Evolutionary conservation across 2,329 filamentous ascomycete genomes (phyloP).

Genomic region (Trichoderma sp.): DNA sequence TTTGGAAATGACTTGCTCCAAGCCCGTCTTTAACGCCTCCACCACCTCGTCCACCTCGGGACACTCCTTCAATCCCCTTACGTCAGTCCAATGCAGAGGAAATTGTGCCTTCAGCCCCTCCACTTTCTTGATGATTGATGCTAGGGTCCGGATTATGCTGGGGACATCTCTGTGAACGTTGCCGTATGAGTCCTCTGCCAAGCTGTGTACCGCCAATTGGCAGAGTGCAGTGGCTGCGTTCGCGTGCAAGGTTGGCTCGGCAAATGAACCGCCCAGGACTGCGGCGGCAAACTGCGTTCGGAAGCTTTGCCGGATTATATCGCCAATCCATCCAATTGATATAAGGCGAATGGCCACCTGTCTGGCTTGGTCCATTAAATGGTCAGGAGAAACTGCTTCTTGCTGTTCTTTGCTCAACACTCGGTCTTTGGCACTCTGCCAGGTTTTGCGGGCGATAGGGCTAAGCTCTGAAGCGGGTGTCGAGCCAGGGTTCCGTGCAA

Average conservation of each 20-base stretch:
- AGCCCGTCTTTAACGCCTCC: constrained; percentile 60
- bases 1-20: constrained; percentile 63
- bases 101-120: constrained; percentile 62
- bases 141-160: constrained; percentile 70
- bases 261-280: constrained; percentile 72
- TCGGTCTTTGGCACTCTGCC: constrained; percentile 47
- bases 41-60: constrained; percentile 71
- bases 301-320: constrained; percentile 69
- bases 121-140: constrained; percentile 64
- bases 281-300: constrained; percentile 61
- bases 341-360: constrained; percentile 47
- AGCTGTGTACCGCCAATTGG: constrained; percentile 67
- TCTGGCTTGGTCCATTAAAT: constrained; percentile 48
- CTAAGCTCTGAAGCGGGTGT: constrained; percentile 49
- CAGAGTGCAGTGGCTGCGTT: constrained; percentile 71
- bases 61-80: constrained; percentile 53
- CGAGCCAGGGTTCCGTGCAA: constrained; percentile 47
- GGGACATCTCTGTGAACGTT: constrained; percentile 83
- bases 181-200: constrained; percentile 79
- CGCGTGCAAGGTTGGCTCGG: constrained; percentile 64
- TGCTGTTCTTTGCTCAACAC: constrained; percentile 55
- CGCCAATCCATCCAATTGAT: constrained; percentile 55
- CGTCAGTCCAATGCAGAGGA: constrained; percentile 76
- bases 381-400: constrained; percentile 50
- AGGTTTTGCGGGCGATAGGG: constrained; percentile 51